Evolutionary conservation across 2,329 filamentous ascomycete species (phyloP).

Genomic region (Pseudogymnoascus sp.): DNA sequence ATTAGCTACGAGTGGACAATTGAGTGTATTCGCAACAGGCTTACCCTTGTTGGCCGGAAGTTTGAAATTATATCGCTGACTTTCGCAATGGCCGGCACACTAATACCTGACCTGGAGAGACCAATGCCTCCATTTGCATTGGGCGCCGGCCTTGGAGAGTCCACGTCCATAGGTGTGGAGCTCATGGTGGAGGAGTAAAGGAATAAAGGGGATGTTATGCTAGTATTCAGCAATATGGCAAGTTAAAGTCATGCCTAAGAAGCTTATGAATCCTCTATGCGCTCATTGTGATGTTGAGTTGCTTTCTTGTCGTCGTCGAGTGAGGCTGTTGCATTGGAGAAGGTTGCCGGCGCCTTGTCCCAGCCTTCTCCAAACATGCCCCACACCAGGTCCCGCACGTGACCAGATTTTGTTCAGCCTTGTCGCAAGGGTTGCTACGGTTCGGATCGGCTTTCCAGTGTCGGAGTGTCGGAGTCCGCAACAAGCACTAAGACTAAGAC

Average conservation of each 20-base stretch:
- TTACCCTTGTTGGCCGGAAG: constrained; percentile 74
- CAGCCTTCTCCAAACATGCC: not conserved
- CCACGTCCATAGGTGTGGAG: constrained; percentile 28
- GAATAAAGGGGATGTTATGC: not conserved
- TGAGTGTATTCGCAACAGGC: constrained; percentile 15
- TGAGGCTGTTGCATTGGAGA: not conserved
- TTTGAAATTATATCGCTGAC: constrained; percentile 69
- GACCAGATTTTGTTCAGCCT: not conserved
- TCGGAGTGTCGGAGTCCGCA: not conserved
- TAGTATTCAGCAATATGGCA: constrained; percentile 1
- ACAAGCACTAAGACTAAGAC: not conserved
- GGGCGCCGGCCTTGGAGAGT: constrained; percentile 21
- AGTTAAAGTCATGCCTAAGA: not conserved
- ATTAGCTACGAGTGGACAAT: constrained; percentile 10
- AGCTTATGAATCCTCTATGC: not conserved
- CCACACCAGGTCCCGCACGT: not conserved
- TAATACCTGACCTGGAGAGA: constrained; percentile 14
- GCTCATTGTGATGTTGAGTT: not conserved
- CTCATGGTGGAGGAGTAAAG: not conserved
- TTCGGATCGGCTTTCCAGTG: not conserved
- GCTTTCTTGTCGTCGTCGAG: not conserved
- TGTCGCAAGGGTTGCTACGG: not conserved
- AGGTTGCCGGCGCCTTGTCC: not conserved
- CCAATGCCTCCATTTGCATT: constrained; percentile 18
- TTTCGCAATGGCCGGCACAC: constrained; percentile 44